These are phyloP conservation scores for Cryphonectria japonica DNA, from an alignment of 2,329 filamentous ascomycete genomes.

Conservation along the genomic window DNA sequence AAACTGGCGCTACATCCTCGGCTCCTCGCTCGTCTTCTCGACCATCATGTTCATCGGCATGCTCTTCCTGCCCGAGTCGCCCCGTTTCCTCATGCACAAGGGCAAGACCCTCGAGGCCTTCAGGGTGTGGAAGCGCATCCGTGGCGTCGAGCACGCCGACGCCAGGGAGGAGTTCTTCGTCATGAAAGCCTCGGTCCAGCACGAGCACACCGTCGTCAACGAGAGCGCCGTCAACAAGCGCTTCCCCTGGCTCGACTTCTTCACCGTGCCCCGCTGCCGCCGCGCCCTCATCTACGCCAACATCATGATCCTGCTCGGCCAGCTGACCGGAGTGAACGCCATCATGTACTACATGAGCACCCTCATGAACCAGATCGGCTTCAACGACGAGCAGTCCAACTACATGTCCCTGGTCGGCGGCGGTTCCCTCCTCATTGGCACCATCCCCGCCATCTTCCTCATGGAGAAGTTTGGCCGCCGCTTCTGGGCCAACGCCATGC, in stretches of 20 bases:
- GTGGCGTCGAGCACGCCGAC: slow-evolving; percentile 60
- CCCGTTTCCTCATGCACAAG: slow-evolving; percentile 73
- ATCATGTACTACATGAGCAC: slow-evolving; percentile 75
- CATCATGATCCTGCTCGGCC: slow-evolving; percentile 71
- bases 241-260: slow-evolving; percentile 74
- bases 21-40: slow-evolving; percentile 72
- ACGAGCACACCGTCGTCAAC: slow-evolving; percentile 57
- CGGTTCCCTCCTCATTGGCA: slow-evolving; percentile 67
- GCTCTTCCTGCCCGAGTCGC: slow-evolving; percentile 72
- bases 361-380: slow-evolving; percentile 70
- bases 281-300: slow-evolving; percentile 70
- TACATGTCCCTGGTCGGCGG: slow-evolving; percentile 79
- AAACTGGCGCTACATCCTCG: slow-evolving; percentile 76
- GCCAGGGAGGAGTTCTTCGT: slow-evolving; percentile 71
- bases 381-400: slow-evolving; percentile 62
- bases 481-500: slow-evolving; percentile 75
- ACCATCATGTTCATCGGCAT: slow-evolving; percentile 66
- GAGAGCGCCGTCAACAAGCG: slow-evolving; percentile 56
- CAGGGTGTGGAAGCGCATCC: slow-evolving; percentile 74
- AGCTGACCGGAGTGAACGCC: slow-evolving; percentile 72
- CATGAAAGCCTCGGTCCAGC: slow-evolving; percentile 66
- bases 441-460: slow-evolving; percentile 68
- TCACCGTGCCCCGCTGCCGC: slow-evolving; percentile 70
- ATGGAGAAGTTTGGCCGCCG: slow-evolving; percentile 75
- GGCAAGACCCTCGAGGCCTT: slow-evolving; percentile 61